phyloP scores from a whole-genome alignment of 768 basidiomycete species.

The Serendipita sp. region DNA sequence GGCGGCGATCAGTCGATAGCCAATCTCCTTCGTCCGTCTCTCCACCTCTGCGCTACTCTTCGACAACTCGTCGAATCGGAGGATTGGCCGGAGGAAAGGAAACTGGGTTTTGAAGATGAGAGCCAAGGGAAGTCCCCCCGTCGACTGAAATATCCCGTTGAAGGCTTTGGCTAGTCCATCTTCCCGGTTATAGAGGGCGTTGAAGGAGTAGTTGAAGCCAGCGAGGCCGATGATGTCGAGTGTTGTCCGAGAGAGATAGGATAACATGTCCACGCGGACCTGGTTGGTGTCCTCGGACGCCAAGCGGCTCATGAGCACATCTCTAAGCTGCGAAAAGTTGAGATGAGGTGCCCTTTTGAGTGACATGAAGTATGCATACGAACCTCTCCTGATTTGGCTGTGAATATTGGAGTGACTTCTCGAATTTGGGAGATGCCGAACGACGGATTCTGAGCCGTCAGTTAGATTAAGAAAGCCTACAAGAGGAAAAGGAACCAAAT shows the following conservation, averaged over 20 bases:
- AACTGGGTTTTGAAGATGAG: constrained; percentile 13
- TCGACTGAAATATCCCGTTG: constrained; percentile 15
- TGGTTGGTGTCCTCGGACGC: constrained; percentile 2
- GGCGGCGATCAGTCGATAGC: constrained; percentile 18
- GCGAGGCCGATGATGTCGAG: constrained; percentile 68
- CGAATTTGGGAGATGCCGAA: neutral
- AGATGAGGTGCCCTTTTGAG: neutral
- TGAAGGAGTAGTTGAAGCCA: constrained; percentile 24
- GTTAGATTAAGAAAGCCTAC: neutral
- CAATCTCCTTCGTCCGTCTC: constrained; percentile 17
- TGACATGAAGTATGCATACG: neutral
- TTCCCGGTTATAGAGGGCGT: constrained; percentile 18
- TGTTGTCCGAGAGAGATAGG: constrained; percentile 52
- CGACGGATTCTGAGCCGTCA: neutral
- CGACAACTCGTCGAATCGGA: constrained; percentile 11
- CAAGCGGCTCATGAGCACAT: neutral
- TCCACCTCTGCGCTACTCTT: constrained; percentile 5
- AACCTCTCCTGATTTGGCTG: neutral
- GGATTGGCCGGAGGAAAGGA: constrained; percentile 16
- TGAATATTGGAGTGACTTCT: neutral
- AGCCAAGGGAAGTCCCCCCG: constrained; percentile 5
- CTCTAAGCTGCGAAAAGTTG: neutral
- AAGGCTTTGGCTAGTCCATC: constrained; percentile 23
- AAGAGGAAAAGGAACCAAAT: neutral
- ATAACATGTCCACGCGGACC: constrained; percentile 38